Evolutionary conservation across 2,329 filamentous ascomycete genomes (phyloP).

Genomic region (Clathrospora elynae): DNA sequence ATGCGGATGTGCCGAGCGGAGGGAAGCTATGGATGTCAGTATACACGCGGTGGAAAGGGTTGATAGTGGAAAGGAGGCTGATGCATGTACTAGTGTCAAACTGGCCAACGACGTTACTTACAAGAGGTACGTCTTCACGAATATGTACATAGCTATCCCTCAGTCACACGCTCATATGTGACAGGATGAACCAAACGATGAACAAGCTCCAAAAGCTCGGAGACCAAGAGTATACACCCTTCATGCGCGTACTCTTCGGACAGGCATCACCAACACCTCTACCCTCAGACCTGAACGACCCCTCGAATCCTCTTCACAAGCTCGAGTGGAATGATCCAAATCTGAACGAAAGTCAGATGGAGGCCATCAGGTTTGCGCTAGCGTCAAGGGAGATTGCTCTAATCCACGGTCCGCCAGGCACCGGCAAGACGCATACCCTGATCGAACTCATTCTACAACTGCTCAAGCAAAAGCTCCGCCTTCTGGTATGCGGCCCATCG

Average conservation of each 20-base stretch:
- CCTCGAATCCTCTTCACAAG: slow-evolving; percentile 48
- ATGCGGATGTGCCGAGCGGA: slow-evolving; percentile 57
- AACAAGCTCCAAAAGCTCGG: slow-evolving; percentile 61
- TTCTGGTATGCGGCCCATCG: slow-evolving; percentile 94
- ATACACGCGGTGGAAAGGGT: slow-evolving; percentile 1
- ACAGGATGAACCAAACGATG: slow-evolving; percentile 69
- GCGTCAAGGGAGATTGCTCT: slow-evolving; percentile 80
- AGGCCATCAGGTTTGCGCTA: slow-evolving; percentile 78
- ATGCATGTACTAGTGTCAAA: slow-evolving; percentile 60
- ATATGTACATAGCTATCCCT: too few species aligned
- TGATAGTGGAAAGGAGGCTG: slow-evolving; percentile 31
- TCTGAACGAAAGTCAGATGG: slow-evolving; percentile 66
- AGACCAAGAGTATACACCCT: slow-evolving; percentile 61
- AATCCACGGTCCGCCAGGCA: slow-evolving; percentile 94
- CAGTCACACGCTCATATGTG: slow-evolving; percentile 26
- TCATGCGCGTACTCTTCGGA: slow-evolving; percentile 66
- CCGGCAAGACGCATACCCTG: slow-evolving; percentile 94
- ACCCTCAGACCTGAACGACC: slow-evolving; percentile 51
- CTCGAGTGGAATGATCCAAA: slow-evolving; percentile 61
- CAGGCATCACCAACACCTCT: slow-evolving; percentile 60
- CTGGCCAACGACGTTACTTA: slow-evolving; percentile 70
- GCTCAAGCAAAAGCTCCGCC: slow-evolving; percentile 70
- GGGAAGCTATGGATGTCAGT: slow-evolving; percentile 68
- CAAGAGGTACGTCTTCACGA: slow-evolving; percentile 56
- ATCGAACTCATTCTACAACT: slow-evolving; percentile 96